Conservation (phyloP, 2,329 filamentous ascomycete species). For the Aaosphaeria pasadenensis region DNA sequence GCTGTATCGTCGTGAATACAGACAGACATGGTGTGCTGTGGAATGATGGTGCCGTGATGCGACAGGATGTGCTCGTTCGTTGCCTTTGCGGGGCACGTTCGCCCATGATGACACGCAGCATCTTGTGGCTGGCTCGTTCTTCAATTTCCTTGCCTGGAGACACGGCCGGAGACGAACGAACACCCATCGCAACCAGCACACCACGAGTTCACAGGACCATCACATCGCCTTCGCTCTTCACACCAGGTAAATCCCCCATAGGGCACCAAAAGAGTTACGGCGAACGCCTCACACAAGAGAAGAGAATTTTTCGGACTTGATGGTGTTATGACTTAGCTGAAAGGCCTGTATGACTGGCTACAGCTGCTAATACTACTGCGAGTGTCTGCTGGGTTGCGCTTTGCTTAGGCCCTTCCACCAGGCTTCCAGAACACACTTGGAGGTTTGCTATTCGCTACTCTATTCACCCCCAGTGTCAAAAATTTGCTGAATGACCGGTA, state of each 20-base stretch:
- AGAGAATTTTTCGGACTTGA: background rate
- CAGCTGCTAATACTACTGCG: background rate
- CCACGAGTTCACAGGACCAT: background rate
- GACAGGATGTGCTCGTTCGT: background rate
- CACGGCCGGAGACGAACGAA: too few relatives aligned
- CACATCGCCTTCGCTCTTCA: background rate
- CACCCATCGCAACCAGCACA: background rate
- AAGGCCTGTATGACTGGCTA: too few relatives aligned
- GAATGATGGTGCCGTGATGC: background rate
- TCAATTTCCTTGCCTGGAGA: background rate
- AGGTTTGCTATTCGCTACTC: background rate
- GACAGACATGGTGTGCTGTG: background rate
- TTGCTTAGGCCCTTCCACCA: background rate
- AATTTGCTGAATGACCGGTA: too few relatives aligned
- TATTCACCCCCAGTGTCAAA: background rate
- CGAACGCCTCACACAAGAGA: background rate
- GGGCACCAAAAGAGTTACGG: background rate
- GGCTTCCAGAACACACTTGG: background rate
- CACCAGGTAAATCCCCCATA: background rate
- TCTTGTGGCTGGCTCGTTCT: constrained; percentile 4
- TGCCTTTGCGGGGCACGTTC: background rate
- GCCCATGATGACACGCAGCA: constrained; percentile 13
- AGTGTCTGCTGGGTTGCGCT: background rate
- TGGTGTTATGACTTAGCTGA: too few relatives aligned
- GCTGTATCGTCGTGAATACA: background rate